These are phyloP conservation scores for Neurospora sp. DNA, from an alignment of 495 filamentous ascomycete species.

Conservation along the genomic window DNA sequence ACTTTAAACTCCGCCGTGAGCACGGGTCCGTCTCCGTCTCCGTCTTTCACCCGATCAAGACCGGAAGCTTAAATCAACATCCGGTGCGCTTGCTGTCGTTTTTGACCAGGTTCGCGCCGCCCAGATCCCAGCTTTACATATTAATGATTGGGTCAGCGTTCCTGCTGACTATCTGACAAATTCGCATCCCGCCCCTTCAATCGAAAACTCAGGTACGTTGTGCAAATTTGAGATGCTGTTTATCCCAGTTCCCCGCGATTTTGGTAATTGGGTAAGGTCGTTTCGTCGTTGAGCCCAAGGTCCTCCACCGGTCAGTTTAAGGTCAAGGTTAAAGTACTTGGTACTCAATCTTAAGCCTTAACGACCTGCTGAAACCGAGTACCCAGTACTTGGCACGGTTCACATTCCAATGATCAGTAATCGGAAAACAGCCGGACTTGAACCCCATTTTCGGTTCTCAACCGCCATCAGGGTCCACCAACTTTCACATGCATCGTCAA, in stretches of 20 bases:
- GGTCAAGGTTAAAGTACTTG: not conserved
- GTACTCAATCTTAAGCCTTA: not conserved
- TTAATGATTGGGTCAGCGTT: not conserved
- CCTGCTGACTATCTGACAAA: not conserved
- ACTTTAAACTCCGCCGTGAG: not conserved
- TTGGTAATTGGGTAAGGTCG: not conserved
- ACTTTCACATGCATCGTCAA: not conserved
- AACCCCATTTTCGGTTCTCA: not conserved
- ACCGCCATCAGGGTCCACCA: not conserved
- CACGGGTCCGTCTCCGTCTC: not conserved
- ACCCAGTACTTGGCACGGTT: not conserved
- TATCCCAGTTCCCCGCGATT: not conserved
- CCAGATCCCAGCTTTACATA: not conserved
- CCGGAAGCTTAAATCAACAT: not conserved
- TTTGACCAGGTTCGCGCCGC: not conserved
- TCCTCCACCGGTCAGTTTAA: not conserved
- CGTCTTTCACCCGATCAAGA: not conserved
- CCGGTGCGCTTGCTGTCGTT: too few species aligned
- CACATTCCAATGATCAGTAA: not conserved
- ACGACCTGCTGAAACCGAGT: not conserved
- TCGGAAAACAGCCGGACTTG: not conserved
- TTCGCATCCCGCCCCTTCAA: not conserved
- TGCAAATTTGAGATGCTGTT: not conserved
- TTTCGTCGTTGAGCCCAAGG: not conserved
- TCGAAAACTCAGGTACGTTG: not conserved